These are phyloP conservation scores for Lonicera japonica DNA, from an alignment of 129 eudicot species.

Conservation along the genomic window DNA sequence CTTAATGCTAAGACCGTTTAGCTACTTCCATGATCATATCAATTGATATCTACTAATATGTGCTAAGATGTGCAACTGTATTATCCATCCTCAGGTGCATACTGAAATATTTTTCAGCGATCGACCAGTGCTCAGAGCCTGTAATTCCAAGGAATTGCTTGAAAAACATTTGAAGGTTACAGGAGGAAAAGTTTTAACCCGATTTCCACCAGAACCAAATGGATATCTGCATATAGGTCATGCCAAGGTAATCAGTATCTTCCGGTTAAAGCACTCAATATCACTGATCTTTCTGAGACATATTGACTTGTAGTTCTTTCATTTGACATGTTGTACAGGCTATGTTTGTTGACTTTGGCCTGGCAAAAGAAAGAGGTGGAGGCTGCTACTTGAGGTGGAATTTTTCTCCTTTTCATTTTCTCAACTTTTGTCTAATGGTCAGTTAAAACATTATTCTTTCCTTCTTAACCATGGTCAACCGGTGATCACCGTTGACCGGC, in stretches of 20 bases:
- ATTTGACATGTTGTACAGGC: conserved; percentile 43
- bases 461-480: no score
- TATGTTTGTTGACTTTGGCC: conserved; percentile 97
- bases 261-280: not conserved
- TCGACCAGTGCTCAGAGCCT: conserved; percentile 68
- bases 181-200: conserved; percentile 82
- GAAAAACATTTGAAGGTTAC: conserved; percentile 69
- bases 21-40: not conserved
- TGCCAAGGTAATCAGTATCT: conserved; percentile 56
- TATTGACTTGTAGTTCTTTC: conserved; percentile 6
- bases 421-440: no score
- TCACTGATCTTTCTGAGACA: not conserved
- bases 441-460: no score
- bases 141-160: conserved; percentile 69
- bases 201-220: conserved; percentile 99
- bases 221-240: conserved; percentile 97
- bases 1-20: not conserved
- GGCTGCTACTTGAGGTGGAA: conserved; percentile 78
- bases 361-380: conserved; percentile 93
- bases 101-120: conserved; percentile 91
- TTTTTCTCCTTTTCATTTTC: conserved; percentile 5
- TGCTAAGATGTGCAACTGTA: not conserved
- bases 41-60: no score
- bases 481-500: no score
- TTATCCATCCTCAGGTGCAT: conserved; percentile 57